Evolutionary conservation across 257 asterid species (phyloP), one percentile per base, ranked within the genome.

Genomic region (Solanum gandarillasii): DNA sequence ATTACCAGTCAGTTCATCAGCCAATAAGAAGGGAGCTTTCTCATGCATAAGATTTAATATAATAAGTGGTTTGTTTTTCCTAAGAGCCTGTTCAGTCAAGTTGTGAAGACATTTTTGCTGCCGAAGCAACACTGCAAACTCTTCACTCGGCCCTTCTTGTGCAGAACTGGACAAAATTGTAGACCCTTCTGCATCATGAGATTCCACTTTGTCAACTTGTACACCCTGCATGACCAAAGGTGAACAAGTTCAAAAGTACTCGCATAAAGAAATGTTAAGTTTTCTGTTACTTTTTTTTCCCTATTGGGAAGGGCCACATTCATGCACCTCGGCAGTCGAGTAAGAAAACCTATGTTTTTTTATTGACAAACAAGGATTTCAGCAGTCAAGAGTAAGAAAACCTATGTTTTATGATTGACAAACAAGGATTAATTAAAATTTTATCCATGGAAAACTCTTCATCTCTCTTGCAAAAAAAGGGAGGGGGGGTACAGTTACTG

Each of bases 81-180:
- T 92, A 67, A 97, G 98, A 10, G 99, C 98, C 29, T 92, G 95
- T 73, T 96, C 98, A 0, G 99, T 97, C 89, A 96, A 87, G 90
- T 87, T 93, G 84, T 91, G 87, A 65, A 97, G 92, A 93, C 89
- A 91, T 88, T 93, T 94, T 89, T 93, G 98, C 88, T 92, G 96
- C 78, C 89, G 92, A 90, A 93, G 90, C 92, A 93, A 48, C 48
- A 87, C 70, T 68, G 62, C 81, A 32, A 95, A 87, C 75, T 92
- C 96, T 89, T 94, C 96, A 86, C 87, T 87, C 39, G 32, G 91
- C 48, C 68, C 86, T 79, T 90, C 90, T 87, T 90, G 94, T 79
- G 90, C 89, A 34, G 91, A 88, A 90, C 73, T 72, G 41, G 94
- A 91, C 83, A 73, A 34, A 88, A 89, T 87, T 78, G 72, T 91